Evolutionary conservation across 805 yeast genomes (phyloP), one percentile per base, ranked within the genome.

Genomic region (Suhomyces emberorum): DNA sequence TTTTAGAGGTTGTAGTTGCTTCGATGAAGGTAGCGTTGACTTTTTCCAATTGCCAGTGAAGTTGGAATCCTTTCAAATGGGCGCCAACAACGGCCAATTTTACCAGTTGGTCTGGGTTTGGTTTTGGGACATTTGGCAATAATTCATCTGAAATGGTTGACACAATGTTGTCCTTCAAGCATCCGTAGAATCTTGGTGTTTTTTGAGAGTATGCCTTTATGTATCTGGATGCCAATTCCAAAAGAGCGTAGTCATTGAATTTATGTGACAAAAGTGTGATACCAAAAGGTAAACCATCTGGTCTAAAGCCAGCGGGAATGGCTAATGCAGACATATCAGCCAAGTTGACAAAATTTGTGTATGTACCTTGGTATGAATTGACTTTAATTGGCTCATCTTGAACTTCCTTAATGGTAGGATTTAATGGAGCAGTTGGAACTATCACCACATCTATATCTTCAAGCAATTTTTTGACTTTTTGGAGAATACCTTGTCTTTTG

Each of bases 71-170:
- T 38, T 79, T 70, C 47, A 93, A 71, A 57, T 91, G 98, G 32
- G 97, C 97, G 38, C 98, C 98, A 32, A 91, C 98, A 24, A 93
- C 98, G 1, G 97, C 97, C 39, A 91, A 65, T 43, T 81, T 73
- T 41, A 88, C 69, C 7, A 75, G 66, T 22, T 61, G 44, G 1
- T 69, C 58, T 18, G 63, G 48, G 29, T 61, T 55, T 16, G 70
- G 65, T 11, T 26, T 57, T n/a, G 84, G 85, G 21, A 74, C 59
- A 11, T 59, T 43, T 1, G 59, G 43, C 36, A 68, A 55, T 30
- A 79, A 59, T 39, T 70, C 77, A 47, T 79, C 83, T 18, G 63
- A 52, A 38, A 56, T 56, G 4, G 62, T 46, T 30, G 64, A 59
- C 10, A 64, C 69, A 10, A 34, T 35, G 26, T 51, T 47, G 32